Conservation (phyloP, 192 early-diverging fungal genomes). For the Entomortierella lignicola region DNA sequence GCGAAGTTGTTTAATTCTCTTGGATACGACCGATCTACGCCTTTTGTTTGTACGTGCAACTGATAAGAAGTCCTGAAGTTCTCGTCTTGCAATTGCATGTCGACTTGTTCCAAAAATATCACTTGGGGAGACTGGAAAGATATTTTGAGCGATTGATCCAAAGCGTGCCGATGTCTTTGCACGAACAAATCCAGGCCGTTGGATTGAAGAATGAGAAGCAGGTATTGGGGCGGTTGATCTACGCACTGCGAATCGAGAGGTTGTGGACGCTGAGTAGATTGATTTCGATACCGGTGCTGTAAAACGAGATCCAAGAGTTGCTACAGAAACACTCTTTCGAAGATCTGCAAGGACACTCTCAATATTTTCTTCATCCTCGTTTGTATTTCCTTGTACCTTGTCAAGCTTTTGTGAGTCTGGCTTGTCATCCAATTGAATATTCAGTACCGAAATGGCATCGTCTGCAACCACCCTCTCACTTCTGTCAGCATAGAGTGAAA, state of each 20-base stretch:
- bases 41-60: conserved; percentile 26
- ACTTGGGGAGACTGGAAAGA: conserved; percentile 33
- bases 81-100: conserved; percentile 25
- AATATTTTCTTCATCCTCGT: conserved; percentile 24
- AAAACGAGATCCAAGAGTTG: conserved; percentile 2
- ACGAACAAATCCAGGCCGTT: neutral
- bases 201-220: neutral
- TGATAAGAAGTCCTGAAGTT: conserved; percentile 23
- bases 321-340: conserved; percentile 36
- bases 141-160: conserved; percentile 20
- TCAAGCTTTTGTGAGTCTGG: neutral
- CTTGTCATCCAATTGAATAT: conserved; percentile 31
- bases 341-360: conserved; percentile 34
- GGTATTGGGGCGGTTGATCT: neutral
- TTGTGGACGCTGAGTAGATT: neutral
- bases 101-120: conserved; percentile 48
- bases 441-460: conserved; percentile 38
- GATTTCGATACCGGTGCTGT: neutral
- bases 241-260: neutral
- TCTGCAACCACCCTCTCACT: conserved; percentile 45
- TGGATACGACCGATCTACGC: conserved; percentile 2
- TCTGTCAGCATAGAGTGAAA: conserved; percentile 44
- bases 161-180: conserved; percentile 23
- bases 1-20: conserved; percentile 17
- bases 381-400: neutral